phyloP scores from a whole-genome alignment of 805 yeast species.

The Yarrowia hollandica region DNA sequence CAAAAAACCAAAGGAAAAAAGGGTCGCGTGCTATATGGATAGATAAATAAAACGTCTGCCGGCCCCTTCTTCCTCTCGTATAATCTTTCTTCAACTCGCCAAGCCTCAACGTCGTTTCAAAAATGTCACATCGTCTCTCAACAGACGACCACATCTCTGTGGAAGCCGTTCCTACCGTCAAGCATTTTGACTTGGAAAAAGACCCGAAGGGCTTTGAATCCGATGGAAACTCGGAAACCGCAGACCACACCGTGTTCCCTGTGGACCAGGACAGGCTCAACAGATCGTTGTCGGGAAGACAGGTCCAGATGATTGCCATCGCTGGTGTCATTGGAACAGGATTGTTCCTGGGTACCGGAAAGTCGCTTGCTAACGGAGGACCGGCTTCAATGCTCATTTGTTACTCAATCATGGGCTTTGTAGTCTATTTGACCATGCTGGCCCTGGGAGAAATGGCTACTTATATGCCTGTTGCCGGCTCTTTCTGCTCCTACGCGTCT shows the following conservation, averaged over 20 bases:
- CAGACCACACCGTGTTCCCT: constrained; percentile 11
- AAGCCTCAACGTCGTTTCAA: no score
- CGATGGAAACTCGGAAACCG: neutral
- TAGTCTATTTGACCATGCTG: constrained; percentile 56
- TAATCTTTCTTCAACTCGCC: neutral
- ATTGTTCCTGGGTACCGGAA: constrained; percentile 52
- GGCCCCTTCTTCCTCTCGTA: neutral
- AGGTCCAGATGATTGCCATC: constrained; percentile 68
- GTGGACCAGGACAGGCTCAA: constrained; percentile 30
- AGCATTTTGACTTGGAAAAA: neutral
- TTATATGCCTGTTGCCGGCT: constrained; percentile 55
- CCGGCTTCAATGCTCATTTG: constrained; percentile 55
- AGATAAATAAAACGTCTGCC: no score
- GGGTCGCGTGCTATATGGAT: neutral
- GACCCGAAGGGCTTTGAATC: constrained; percentile 1
- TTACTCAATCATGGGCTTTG: constrained; percentile 51
- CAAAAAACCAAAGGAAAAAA: neutral
- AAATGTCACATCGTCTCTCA: constrained; percentile 13
- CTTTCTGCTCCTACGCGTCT: constrained; percentile 52
- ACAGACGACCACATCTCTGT: constrained; percentile 4
- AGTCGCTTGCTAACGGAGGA: constrained; percentile 52
- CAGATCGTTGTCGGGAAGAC: constrained; percentile 43
- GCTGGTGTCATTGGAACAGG: constrained; percentile 81
- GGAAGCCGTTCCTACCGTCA: neutral
- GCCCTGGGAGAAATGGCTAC: constrained; percentile 60